phyloP scores from a whole-genome alignment of 179 eudicot genomes.

The Carnegiea gigantea region DNA sequence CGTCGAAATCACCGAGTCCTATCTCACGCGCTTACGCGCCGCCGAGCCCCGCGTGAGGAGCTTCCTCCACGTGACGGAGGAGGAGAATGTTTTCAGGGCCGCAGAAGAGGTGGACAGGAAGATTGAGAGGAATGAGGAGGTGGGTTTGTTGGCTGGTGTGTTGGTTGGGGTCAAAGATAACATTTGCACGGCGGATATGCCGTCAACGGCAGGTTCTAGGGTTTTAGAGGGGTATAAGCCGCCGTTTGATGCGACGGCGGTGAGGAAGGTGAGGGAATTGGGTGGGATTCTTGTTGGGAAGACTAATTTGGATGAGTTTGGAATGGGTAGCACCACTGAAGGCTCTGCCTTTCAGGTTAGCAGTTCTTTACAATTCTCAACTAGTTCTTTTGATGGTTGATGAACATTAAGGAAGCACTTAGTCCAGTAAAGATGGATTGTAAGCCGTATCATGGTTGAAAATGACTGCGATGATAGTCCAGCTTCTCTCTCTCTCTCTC shows the following conservation, averaged over 20 bases:
- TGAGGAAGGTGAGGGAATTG: constrained; percentile 59
- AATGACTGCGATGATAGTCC: neutral
- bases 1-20: constrained; percentile 55
- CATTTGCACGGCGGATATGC: constrained; percentile 79
- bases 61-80: constrained; percentile 65
- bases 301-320: constrained; percentile 98
- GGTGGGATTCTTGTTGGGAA: constrained; percentile 92
- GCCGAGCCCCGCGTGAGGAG: constrained; percentile 62
- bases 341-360: constrained; percentile 85
- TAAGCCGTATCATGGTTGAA: neutral
- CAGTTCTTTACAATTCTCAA: neutral
- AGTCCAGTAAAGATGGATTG: neutral
- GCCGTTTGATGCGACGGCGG: constrained; percentile 83
- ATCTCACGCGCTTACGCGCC: constrained; percentile 56
- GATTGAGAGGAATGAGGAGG: constrained; percentile 50
- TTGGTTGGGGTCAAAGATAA: constrained; percentile 87
- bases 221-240: constrained; percentile 67
- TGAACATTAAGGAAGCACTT: neutral
- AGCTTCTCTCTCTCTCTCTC: neutral
- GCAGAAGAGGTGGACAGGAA: constrained; percentile 63
- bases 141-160: constrained; percentile 79
- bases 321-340: constrained; percentile 97
- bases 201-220: constrained; percentile 80
- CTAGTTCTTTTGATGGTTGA: neutral
- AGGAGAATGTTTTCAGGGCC: constrained; percentile 36